Evolutionary conservation across 202 grass and related monocot species (phyloP).

Genomic region (Zoysia matrella): DNA sequence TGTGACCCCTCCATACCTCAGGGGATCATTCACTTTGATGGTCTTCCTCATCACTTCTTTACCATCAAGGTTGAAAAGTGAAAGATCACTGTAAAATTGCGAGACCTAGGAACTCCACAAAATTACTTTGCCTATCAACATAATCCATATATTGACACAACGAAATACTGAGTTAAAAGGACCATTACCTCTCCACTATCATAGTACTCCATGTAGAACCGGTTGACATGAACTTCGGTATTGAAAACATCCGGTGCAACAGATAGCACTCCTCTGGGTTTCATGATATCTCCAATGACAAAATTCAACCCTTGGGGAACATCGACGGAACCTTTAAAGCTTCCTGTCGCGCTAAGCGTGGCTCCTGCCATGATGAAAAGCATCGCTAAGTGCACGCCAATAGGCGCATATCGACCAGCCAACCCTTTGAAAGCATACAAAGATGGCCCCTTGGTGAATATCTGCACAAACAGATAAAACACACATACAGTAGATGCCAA

Average conservation of each 20-base stretch:
- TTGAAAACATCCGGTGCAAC: constrained; percentile 66
- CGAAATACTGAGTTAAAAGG: not conserved
- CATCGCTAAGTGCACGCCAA: constrained; percentile 92
- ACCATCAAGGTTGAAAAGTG: constrained; percentile 82
- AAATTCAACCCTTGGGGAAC: constrained; percentile 96
- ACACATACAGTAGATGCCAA: constrained; percentile 8
- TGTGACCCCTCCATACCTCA: constrained; percentile 85
- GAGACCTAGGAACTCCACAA: constrained; percentile 63
- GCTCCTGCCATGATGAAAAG: constrained; percentile 93
- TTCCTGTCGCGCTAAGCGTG: constrained; percentile 85
- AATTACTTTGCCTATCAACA: constrained; percentile 10
- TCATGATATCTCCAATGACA: constrained; percentile 88
- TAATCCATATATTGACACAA: constrained; percentile 2
- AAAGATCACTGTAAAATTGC: constrained; percentile 92
- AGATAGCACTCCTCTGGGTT: constrained; percentile 75
- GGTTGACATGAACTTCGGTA: constrained; percentile 92
- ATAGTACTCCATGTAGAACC: constrained; percentile 99
- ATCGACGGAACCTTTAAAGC: constrained; percentile 84
- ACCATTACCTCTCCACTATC: constrained; percentile 85
- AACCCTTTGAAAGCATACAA: constrained; percentile 92
- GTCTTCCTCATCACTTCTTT: constrained; percentile 93
- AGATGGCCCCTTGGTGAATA: constrained; percentile 83
- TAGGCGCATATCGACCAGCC: constrained; percentile 80
- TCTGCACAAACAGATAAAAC: constrained; percentile 49
- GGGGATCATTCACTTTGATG: constrained; percentile 92